These are phyloP conservation scores for Gaertneriomyces sp. DNA, from an alignment of 192 early-diverging fungal genomes.

Conservation along the genomic window DNA sequence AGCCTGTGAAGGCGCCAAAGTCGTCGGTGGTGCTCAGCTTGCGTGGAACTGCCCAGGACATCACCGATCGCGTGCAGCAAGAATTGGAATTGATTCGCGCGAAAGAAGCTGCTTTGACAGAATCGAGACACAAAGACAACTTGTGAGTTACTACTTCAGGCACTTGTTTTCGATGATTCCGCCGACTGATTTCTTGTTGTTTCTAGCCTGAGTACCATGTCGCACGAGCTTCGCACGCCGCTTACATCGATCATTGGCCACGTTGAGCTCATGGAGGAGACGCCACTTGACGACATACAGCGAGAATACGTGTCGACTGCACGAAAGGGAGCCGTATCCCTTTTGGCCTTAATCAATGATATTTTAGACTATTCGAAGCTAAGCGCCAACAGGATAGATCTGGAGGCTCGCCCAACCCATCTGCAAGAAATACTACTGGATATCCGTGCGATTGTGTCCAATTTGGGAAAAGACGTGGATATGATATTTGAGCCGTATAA, in stretches of 20 bases:
- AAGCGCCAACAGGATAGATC: constrained; percentile 20
- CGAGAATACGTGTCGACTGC: constrained; percentile 21
- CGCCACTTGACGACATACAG: constrained; percentile 18
- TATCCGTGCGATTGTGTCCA: constrained; percentile 10
- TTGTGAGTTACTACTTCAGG: neutral
- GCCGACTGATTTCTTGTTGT: neutral
- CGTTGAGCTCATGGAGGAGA: constrained; percentile 24
- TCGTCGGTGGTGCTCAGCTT: neutral
- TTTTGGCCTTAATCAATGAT: constrained; percentile 32
- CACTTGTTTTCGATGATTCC: neutral
- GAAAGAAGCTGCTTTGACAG: constrained; percentile 20
- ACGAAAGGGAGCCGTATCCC: constrained; percentile 1
- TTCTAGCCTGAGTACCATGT: constrained; percentile 3
- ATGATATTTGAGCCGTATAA: constrained; percentile 4
- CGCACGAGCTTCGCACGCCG: constrained; percentile 30
- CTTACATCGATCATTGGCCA: constrained; percentile 29
- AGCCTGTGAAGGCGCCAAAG: neutral
- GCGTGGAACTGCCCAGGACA: constrained; percentile 22
- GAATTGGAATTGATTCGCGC: constrained; percentile 8
- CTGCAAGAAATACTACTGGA: constrained; percentile 8
- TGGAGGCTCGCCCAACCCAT: constrained; percentile 17
- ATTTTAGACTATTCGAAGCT: constrained; percentile 33
- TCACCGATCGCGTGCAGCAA: constrained; percentile 1
- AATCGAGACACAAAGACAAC: constrained; percentile 14
- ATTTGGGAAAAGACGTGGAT: constrained; percentile 7